Evolutionary conservation across 768 basidiomycete genomes (phyloP).

Genomic region (Leccinum fibrillosum): DNA sequence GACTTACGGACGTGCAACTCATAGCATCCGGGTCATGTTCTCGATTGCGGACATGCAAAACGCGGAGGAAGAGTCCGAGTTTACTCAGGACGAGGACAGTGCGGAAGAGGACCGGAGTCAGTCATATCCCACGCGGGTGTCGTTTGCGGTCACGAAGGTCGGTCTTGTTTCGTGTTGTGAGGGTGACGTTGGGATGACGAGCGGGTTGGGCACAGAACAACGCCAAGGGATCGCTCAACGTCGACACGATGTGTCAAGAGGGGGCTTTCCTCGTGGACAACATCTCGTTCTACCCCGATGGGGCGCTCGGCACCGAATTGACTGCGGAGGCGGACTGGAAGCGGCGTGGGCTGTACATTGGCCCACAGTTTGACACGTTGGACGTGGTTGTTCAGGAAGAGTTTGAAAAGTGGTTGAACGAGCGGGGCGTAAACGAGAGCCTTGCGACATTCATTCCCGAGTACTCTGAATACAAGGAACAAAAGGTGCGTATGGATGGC

Average conservation of each 20-base stretch:
- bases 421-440: constrained; percentile 82
- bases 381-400: constrained; percentile 86
- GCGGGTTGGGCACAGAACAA: constrained; percentile 35
- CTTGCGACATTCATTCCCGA: constrained; percentile 87
- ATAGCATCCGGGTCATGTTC: constrained; percentile 56
- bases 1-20: not conserved
- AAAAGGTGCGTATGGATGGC: constrained; percentile 55
- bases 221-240: constrained; percentile 63
- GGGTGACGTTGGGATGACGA: not conserved
- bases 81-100: constrained; percentile 33
- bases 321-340: constrained; percentile 94
- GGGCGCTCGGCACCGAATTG: constrained; percentile 66
- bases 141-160: constrained; percentile 85
- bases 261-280: constrained; percentile 86
- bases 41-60: constrained; percentile 2
- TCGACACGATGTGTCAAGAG: constrained; percentile 78
- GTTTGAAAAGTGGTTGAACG: constrained; percentile 85
- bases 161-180: not conserved
- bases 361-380: constrained; percentile 91
- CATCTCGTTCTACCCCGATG: constrained; percentile 79
- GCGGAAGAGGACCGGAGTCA: constrained; percentile 29
- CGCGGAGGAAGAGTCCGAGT: constrained; percentile 20
- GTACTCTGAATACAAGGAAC: constrained; percentile 88
- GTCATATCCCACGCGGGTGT: constrained; percentile 72
- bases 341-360: constrained; percentile 87